A percentile compares a stretch with the other conserved stretches of the same genome.
phyloP scores from a whole-genome alignment of 2,329 filamentous ascomycete species.

The Ilyonectria destructans region DNA sequence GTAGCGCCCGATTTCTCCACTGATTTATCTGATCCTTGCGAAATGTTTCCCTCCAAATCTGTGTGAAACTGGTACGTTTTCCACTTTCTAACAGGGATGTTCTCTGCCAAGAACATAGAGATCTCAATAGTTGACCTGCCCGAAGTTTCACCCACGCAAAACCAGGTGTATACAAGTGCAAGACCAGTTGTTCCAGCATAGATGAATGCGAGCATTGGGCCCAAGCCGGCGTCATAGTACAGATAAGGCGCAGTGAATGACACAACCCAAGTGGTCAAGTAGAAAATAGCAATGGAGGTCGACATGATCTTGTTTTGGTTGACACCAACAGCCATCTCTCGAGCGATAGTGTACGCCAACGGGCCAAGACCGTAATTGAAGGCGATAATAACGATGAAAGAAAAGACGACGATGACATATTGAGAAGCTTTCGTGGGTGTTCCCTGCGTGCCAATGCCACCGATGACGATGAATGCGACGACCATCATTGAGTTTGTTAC shows the following conservation, averaged over 20 bases:
- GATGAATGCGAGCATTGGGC: slow-evolving; percentile 7
- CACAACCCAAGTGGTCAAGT: slow-evolving; percentile 39
- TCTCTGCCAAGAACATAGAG: slow-evolving; percentile 8
- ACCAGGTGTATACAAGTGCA: slow-evolving; percentile 3
- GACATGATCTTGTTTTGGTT: slow-evolving; percentile 64
- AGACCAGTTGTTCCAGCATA: slow-evolving; percentile 12
- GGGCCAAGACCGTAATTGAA: slow-evolving; percentile 61
- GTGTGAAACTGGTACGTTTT: not conserved
- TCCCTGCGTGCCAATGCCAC: slow-evolving; percentile 41
- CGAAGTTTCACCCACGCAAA: slow-evolving; percentile 7
- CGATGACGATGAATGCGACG: slow-evolving; percentile 53
- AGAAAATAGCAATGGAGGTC: slow-evolving; percentile 59
- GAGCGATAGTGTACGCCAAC: slow-evolving; percentile 57
- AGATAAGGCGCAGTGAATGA: slow-evolving; percentile 20
- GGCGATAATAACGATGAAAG: slow-evolving; percentile 53
- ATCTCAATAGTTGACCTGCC: slow-evolving; percentile 8
- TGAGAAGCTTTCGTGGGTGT: slow-evolving; percentile 30
- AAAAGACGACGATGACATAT: slow-evolving; percentile 45
- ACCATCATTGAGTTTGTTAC: slow-evolving; percentile 55
- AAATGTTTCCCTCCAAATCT: not conserved
- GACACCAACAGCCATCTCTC: slow-evolving; percentile 61
- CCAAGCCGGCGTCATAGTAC: slow-evolving; percentile 7
- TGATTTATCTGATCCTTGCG: too few species aligned
- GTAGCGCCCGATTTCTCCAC: too few species aligned
- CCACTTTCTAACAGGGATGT: slow-evolving; percentile 15